Evolutionary conservation across 148 eudicot genomes (phyloP), one percentile per base, ranked within the genome.

Genomic region (Arctostaphylos glauca): DNA sequence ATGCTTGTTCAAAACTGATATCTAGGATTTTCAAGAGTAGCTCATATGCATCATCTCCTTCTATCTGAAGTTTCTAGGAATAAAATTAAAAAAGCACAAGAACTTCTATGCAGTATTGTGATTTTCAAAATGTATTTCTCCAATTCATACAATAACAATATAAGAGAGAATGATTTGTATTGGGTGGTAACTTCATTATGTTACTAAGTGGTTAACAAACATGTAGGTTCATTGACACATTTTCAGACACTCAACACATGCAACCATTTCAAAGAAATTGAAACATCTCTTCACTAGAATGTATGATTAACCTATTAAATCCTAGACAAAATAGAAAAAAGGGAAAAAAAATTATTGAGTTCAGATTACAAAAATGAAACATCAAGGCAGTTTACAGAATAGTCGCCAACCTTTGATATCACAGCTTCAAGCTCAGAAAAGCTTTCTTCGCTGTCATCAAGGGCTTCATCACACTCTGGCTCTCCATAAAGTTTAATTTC

Each of bases 401-500:
- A 25, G 41, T 73, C 21, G 18, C 88, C 72, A 79, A 97, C 99
- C 97, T 94, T 93, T 49, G 91, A 82, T 58, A 97, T 90, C 46
- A 97, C 94, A 82, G 83, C 90, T 85, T 94, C 98, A 85, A 97
- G 97, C 83, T 94, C 97, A 48, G 90, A 66, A 87, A 97, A 94
- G 86, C 88, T 88, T 58, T 89, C 94, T 79, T 92, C 92, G 81
- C 79, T 68, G 10, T 93, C 93, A 81, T 92, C 96, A 64, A 91
- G 50, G 68, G 88, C 83, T 46, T 89, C 99, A 86, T 90, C 86
- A 47, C 87, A 82, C 79, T 89, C 93, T 38, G 80, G 87, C 86
- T 91, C 95, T 76, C 97, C 98, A 85, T 94, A 97, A 75, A 97
- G 94, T 90, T 93, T 97, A 64, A 97, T 91, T 84, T 97, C 97